A percentile compares a stretch with the other conserved stretches of the same genome.
These are phyloP conservation scores for Brassica incana DNA, from an alignment of 345 rosid genomes.

Conservation along the genomic window DNA sequence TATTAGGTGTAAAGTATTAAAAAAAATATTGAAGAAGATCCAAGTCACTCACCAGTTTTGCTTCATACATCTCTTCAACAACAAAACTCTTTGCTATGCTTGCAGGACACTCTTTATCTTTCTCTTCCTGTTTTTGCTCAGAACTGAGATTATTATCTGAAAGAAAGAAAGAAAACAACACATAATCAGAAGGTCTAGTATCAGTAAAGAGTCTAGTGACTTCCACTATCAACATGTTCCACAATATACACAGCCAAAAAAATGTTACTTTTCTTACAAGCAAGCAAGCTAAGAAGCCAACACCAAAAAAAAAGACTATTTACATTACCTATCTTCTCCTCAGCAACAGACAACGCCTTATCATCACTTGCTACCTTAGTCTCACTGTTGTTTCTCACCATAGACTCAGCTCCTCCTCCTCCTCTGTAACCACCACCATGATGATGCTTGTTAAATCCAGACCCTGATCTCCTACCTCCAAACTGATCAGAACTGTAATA, in stretches of 20 bases:
- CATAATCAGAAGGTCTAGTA: neutral
- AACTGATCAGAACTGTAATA: constrained; percentile 50
- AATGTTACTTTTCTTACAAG: constrained; percentile 31
- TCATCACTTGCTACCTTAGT: constrained; percentile 46
- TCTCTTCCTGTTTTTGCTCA: constrained; percentile 44
- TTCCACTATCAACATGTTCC: neutral
- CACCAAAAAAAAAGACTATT: neutral
- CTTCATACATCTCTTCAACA: constrained; percentile 65
- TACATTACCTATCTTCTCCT: constrained; percentile 60
- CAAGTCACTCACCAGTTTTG: constrained; percentile 53
- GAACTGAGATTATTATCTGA: constrained; percentile 51
- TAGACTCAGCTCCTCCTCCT: constrained; percentile 28
- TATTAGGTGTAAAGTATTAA: neutral
- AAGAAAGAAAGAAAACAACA: neutral
- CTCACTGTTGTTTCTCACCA: constrained; percentile 41
- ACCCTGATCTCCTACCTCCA: constrained; percentile 61
- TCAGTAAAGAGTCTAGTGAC: neutral
- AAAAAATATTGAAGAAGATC: neutral
- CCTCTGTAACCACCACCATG: constrained; percentile 43
- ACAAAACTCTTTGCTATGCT: constrained; percentile 56
- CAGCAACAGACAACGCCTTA: constrained; percentile 39
- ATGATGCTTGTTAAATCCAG: constrained; percentile 49
- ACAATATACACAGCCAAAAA: too few species aligned
- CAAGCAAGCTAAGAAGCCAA: neutral
- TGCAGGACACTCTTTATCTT: constrained; percentile 46